Percentiles rank a stretch among this genome's conserved stretches.
Conservation (phyloP, 257 asterid species). For the Solanum etuberosum region DNA sequence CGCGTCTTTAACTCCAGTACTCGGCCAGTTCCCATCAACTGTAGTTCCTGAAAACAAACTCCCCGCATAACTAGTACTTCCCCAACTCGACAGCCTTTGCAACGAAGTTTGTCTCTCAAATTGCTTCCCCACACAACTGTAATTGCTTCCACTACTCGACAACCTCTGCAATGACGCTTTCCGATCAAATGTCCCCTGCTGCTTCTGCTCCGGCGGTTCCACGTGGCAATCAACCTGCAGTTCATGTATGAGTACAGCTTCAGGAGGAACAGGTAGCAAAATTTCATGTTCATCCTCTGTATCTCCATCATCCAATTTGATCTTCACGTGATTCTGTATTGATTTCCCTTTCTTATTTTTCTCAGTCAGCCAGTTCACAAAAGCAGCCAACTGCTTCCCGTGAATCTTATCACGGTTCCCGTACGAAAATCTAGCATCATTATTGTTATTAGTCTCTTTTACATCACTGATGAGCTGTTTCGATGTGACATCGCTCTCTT, state of each 20-base stretch:
- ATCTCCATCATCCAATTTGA: conserved; percentile 21
- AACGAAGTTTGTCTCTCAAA: conserved; percentile 44
- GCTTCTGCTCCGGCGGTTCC: not conserved
- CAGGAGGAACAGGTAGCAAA: conserved; percentile 25
- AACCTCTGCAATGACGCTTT: conserved; percentile 21
- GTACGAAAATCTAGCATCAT: not conserved
- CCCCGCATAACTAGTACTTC: conserved; percentile 72
- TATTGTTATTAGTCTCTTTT: not conserved
- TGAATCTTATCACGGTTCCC: conserved; percentile 42
- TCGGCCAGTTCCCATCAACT: conserved; percentile 65
- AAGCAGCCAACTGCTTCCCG: conserved; percentile 59
- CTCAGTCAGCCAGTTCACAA: conserved; percentile 46
- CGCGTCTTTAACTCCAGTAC: conserved; percentile 35
- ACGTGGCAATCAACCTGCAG: conserved; percentile 10
- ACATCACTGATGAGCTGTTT: not conserved
- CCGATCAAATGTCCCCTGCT: conserved; percentile 1
- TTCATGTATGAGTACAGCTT: conserved; percentile 13
- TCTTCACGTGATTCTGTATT: conserved; percentile 32
- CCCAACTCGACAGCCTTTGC: conserved; percentile 61
- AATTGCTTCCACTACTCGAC: conserved; percentile 23
- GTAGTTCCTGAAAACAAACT: conserved; percentile 73
- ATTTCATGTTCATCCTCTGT: conserved; percentile 33
- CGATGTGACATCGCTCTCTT: not conserved
- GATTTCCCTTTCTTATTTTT: conserved; percentile 42
- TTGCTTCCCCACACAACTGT: conserved; percentile 23